Conservation (phyloP, 2,329 filamentous ascomycete species). For the Endoconidiophora polonica region DNA sequence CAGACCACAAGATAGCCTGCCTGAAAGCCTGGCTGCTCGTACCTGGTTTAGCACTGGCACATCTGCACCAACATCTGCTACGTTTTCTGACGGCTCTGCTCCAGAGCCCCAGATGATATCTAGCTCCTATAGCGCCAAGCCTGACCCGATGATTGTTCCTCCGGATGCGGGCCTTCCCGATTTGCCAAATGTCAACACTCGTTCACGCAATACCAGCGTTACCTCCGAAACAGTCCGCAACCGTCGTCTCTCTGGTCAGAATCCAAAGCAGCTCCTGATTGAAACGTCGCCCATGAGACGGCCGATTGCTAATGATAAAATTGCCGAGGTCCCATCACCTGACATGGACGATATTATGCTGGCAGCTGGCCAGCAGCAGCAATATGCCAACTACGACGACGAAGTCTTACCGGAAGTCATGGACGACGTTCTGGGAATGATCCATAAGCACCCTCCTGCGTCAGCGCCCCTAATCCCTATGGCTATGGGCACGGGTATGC, state of each 20-base stretch:
- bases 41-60: slow-evolving; percentile 11
- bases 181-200: slow-evolving; percentile 1
- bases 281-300: slow-evolving; percentile 38
- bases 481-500: neutral
- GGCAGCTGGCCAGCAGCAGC: neutral
- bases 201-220: slow-evolving; percentile 4
- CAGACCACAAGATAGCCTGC: neutral
- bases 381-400: slow-evolving; percentile 4
- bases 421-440: slow-evolving; percentile 1
- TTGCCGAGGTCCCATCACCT: slow-evolving; percentile 6
- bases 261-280: slow-evolving; percentile 71
- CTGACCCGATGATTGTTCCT: neutral
- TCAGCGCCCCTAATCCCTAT: slow-evolving; percentile 6
- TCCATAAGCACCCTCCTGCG: slow-evolving; percentile 7
- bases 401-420: neutral
- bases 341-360: neutral
- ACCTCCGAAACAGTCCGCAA: slow-evolving; percentile 43
- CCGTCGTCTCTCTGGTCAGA: slow-evolving; percentile 65
- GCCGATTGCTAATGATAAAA: slow-evolving; percentile 15
- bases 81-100: slow-evolving; percentile 1
- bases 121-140: neutral
- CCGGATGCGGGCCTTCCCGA: slow-evolving; percentile 1
- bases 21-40: slow-evolving; percentile 2
- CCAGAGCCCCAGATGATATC: neutral
- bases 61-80: slow-evolving; percentile 9